Evolutionary conservation across 2,329 filamentous ascomycete genomes (phyloP).

Genomic region (Phialophora tarda): DNA sequence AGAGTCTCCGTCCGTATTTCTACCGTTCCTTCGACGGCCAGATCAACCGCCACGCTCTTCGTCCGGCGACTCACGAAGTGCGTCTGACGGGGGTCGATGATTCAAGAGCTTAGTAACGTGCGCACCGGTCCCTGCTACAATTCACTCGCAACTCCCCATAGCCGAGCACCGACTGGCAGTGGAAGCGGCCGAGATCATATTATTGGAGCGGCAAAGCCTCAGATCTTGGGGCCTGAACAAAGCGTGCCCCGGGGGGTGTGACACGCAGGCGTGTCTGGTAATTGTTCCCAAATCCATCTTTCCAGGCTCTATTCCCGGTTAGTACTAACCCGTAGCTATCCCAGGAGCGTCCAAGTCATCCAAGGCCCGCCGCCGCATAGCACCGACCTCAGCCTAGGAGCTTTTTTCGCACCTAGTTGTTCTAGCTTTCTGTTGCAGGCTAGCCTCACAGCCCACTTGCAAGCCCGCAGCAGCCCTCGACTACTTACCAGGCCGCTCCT

Average conservation of each 20-base stretch:
- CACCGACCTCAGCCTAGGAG: constrained; percentile 13
- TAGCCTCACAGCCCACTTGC: constrained; percentile 18
- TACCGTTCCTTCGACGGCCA: constrained; percentile 1
- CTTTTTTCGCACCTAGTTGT: constrained; percentile 3
- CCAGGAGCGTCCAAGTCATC: constrained; percentile 17
- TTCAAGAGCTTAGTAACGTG: neutral
- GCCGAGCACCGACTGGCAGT: constrained; percentile 13
- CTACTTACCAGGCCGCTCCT: constrained; percentile 10
- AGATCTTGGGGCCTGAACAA: constrained; percentile 18
- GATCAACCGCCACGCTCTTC: constrained; percentile 5
- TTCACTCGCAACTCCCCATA: constrained; percentile 10
- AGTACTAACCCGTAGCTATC: constrained; percentile 7
- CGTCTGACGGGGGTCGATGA: neutral
- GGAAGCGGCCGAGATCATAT: constrained; percentile 13
- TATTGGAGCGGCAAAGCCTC: constrained; percentile 24
- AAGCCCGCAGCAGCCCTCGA: constrained; percentile 14
- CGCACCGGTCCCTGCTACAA: neutral
- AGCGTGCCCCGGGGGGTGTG: constrained; percentile 2
- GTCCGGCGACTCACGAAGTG: neutral
- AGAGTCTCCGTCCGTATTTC: constrained; percentile 11
- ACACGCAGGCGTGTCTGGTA: constrained; percentile 13
- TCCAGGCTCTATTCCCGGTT: constrained; percentile 14
- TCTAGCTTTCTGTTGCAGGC: constrained; percentile 12
- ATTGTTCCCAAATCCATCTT: constrained; percentile 19
- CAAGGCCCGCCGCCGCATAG: constrained; percentile 18